Evolutionary conservation across 2,329 filamentous ascomycete genomes (phyloP), one percentile per base, ranked within the genome.

Genomic region (Dactylella cylindrospora): DNA sequence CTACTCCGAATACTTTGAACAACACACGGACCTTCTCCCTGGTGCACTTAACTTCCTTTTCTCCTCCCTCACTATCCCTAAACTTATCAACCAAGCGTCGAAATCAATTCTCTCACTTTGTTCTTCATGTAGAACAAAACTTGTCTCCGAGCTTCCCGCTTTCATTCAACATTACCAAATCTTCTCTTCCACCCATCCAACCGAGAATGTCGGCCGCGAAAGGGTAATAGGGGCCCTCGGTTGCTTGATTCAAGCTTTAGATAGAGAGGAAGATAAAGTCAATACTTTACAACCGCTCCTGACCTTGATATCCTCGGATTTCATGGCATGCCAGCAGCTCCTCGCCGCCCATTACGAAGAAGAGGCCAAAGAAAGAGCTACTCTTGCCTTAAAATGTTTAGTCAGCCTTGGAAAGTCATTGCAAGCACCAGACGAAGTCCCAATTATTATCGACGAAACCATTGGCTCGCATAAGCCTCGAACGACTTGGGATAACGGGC

Each of bases 1-100:
- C 20, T 90, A 88, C 69, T 82, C 85, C 3, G 81, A 84, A 49
- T 93, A 88, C 72, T 91, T 94, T 71, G 80, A 86, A 68, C 79
- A 83, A 17, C 82, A 88, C 69, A 76, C 82, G 1, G 77, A 80
- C 25, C 81, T 82, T 62, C 77, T 94, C 0, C 84, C 86, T 0
- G 76, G 82, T 33, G 85, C 85, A 1, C 75, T 94, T 19, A 86
- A 84, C 41, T 82, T 91, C 36, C 77, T 93, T 0, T 90, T 94
- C 70, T 79, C 78, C 25, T 83, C 85, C 5, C 76, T 91, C 3
- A 78, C 79, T 13, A 82, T 85, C 25, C 74, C 79, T 1, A 74
- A 78, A 3, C 76, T 90, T 36, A 82, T 84, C 6, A 76, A 78
- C n/a, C 78, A 81, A 41, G 85, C 88, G 2, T 86, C 88, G 1